Conservation (phyloP, 306 rosid species). For the Ceratonia siliqua region DNA sequence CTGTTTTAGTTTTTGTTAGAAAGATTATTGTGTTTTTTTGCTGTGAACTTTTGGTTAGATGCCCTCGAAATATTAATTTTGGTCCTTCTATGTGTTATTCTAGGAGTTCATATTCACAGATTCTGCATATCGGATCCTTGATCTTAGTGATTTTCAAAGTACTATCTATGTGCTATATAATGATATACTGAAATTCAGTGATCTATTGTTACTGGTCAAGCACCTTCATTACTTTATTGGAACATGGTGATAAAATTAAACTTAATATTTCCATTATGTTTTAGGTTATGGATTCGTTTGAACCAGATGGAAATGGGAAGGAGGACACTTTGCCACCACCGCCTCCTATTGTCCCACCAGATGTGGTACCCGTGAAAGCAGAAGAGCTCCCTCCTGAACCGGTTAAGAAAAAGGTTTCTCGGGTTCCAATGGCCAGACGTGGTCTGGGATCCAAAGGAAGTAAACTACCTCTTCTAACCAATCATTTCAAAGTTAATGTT, state of each 20-base stretch:
- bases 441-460: constrained; percentile 70
- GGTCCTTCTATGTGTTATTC: neutral
- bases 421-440: constrained; percentile 67
- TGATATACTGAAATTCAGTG: too few relatives aligned
- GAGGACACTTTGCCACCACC: constrained; percentile 75
- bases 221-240: neutral
- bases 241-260: neutral
- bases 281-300: constrained; percentile 60
- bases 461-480: constrained; percentile 60
- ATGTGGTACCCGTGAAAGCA: constrained; percentile 62
- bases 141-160: neutral
- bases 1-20: neutral
- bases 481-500: constrained; percentile 79
- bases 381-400: constrained; percentile 46
- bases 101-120: neutral
- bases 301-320: constrained; percentile 55
- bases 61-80: neutral
- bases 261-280: neutral
- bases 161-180: neutral
- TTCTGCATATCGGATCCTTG: neutral
- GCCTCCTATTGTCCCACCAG: constrained; percentile 74
- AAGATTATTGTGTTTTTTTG: neutral
- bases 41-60: neutral
- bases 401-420: constrained; percentile 60
- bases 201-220: too few relatives aligned